These are phyloP conservation scores for Penicillium mononematosum DNA, from an alignment of 495 filamentous ascomycete species.

Conservation along the genomic window DNA sequence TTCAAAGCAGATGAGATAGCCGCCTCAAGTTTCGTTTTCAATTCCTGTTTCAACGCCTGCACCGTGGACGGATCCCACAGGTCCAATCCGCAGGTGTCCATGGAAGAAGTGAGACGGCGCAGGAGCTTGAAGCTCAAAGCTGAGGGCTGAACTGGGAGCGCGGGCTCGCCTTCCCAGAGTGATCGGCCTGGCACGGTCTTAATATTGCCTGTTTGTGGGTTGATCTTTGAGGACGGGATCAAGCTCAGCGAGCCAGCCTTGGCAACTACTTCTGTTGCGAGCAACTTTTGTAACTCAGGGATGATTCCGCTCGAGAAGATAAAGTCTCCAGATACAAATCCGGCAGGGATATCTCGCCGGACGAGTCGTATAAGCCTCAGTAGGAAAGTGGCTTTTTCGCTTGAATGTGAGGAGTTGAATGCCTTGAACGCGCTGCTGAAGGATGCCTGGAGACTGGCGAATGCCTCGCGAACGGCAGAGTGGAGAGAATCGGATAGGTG, in stretches of 20 bases:
- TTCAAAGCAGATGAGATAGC: conserved; percentile 24
- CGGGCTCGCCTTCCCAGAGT: conserved; percentile 77
- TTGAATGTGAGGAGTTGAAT: conserved; percentile 43
- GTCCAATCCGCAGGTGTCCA: conserved; percentile 71
- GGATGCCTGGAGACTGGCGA: conserved; percentile 56
- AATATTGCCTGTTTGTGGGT: conserved; percentile 16
- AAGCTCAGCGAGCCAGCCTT: conserved; percentile 16
- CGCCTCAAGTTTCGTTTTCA: conserved; percentile 40
- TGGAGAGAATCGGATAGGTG: conserved; percentile 61
- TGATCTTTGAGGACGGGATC: conserved; percentile 9
- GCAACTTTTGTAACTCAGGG: conserved; percentile 55
- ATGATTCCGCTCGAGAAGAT: conserved; percentile 46
- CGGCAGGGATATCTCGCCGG: conserved; percentile 58
- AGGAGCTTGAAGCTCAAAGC: conserved; percentile 73
- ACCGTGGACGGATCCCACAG: conserved; percentile 79
- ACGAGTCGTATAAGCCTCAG: conserved; percentile 76
- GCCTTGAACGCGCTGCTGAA: conserved; percentile 49
- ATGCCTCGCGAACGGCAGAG: conserved; percentile 55
- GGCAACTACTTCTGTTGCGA: conserved; percentile 42
- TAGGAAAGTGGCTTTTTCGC: conserved; percentile 64
- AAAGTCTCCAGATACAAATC: conserved; percentile 38
- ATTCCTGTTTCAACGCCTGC: conserved; percentile 54
- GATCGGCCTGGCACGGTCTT: conserved; percentile 46
- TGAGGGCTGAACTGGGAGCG: conserved; percentile 78
- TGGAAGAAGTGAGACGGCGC: conserved; percentile 58